Conservation (phyloP, 139 green algal species). For the Deuterostichococcus epilithicus region DNA sequence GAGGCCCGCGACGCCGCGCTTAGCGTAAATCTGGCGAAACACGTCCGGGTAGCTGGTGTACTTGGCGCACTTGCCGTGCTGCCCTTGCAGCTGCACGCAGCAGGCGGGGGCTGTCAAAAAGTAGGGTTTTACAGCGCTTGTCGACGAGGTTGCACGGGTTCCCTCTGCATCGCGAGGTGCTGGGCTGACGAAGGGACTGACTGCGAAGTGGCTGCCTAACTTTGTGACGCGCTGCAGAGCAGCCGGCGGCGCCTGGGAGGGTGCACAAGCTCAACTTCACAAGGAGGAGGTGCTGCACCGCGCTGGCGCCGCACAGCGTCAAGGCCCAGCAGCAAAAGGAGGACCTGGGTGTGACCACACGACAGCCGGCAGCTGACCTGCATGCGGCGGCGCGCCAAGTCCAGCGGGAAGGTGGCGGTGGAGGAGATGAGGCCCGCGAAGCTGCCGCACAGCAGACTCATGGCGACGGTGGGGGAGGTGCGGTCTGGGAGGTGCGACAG, state of each 20-base stretch:
- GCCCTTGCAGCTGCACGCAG: slow-evolving; percentile 76
- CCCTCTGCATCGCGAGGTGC: too few relatives aligned
- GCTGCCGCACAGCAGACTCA: slow-evolving; percentile 72
- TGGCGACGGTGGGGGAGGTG: slow-evolving; percentile 28
- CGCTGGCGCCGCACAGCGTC: not conserved
- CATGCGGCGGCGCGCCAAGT: slow-evolving; percentile 82
- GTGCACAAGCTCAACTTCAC: not conserved
- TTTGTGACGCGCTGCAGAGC: too few relatives aligned
- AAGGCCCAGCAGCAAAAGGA: not conserved
- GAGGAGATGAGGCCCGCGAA: slow-evolving; percentile 76
- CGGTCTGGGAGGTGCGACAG: slow-evolving; percentile 19
- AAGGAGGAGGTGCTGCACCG: not conserved
- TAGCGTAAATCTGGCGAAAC: slow-evolving; percentile 40
- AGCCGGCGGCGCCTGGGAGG: not conserved
- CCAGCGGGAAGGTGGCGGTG: slow-evolving; percentile 84
- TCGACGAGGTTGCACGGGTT: too few relatives aligned
- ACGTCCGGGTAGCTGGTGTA: slow-evolving; percentile 46
- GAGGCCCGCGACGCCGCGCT: slow-evolving; percentile 59
- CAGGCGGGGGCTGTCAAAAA: too few relatives aligned
- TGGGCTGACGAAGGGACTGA: too few relatives aligned
- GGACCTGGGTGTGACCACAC: not conserved
- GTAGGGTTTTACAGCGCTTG: too few relatives aligned
- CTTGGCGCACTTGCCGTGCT: slow-evolving; percentile 18
- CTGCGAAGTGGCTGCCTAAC: too few relatives aligned
- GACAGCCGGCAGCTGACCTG: slow-evolving; percentile 27